Conservation (phyloP, 2,329 filamentous ascomycete genomes). For the Trichothecium roseum region DNA sequence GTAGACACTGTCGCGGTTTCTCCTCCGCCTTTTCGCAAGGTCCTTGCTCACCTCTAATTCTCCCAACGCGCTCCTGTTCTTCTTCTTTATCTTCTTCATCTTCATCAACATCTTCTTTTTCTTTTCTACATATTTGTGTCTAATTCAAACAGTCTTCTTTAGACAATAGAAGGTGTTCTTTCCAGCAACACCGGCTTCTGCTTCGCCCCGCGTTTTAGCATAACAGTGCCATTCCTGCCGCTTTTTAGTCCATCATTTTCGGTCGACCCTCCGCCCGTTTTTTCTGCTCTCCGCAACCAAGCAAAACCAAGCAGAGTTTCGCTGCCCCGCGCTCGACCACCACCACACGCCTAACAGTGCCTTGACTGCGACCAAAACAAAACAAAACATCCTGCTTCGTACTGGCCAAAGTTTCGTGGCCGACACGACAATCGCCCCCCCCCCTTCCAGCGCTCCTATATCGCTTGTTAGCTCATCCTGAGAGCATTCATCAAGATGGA, state of each 20-base stretch:
- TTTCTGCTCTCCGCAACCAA: no score
- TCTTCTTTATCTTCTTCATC: not conserved
- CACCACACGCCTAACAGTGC: not conserved
- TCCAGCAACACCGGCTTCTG: no score
- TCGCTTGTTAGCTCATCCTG: not conserved
- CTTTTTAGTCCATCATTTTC: no score
- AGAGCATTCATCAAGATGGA: conserved; percentile 20
- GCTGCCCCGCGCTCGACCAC: not conserved
- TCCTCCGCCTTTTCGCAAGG: not conserved
- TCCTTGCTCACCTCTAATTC: conserved; percentile 1
- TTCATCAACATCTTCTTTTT: not conserved
- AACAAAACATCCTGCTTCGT: no score
- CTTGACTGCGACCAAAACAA: not conserved
- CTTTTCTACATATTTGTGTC: no score
- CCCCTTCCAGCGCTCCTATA: no score
- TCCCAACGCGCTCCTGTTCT: not conserved
- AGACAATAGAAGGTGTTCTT: no score
- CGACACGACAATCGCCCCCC: not conserved
- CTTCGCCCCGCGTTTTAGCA: no score
- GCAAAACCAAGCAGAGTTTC: not conserved
- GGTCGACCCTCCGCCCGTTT: no score
- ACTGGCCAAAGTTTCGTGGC: no score
- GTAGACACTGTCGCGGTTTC: not conserved
- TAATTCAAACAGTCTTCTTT: no score
- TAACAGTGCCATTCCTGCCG: no score